A percentile compares a stretch with the other conserved stretches of the same genome.
Conservation (phyloP, 495 filamentous ascomycete species). For the Aspergillus saccharolyticus region DNA sequence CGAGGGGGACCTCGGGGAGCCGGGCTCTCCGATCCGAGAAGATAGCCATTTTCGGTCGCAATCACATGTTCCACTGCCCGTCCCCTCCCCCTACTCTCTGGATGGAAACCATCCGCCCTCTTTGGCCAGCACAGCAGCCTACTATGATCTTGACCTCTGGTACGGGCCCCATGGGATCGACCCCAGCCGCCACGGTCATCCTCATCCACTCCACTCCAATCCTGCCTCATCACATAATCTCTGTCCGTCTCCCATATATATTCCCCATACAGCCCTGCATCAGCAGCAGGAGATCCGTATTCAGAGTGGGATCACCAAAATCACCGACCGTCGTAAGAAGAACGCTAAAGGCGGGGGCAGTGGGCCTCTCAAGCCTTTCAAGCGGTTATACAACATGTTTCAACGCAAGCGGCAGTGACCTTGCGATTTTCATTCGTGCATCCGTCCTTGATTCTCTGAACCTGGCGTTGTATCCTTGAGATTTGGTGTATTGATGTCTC, state of each 20-base stretch:
- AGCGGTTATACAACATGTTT: neutral
- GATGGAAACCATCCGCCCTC: conserved; percentile 2
- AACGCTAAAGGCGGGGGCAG: neutral
- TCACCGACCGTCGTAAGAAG: neutral
- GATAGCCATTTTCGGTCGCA: conserved; percentile 21
- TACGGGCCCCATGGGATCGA: neutral
- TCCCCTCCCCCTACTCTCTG: conserved; percentile 14
- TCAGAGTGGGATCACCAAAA: neutral
- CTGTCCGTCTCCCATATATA: neutral
- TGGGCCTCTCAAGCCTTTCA: neutral
- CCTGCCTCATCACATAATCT: neutral
- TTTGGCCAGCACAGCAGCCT: neutral
- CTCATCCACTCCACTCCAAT: conserved; percentile 1
- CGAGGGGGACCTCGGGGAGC: conserved; percentile 33
- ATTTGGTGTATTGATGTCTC: neutral
- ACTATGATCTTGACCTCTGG: neutral
- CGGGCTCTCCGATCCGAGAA: conserved; percentile 32
- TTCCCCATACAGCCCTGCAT: neutral
- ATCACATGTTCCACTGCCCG: conserved; percentile 6
- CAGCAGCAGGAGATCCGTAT: neutral
- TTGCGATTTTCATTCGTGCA: neutral
- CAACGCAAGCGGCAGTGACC: neutral
- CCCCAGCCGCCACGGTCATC: neutral
- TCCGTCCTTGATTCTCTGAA: neutral
- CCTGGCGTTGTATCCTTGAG: neutral